Conservation (phyloP, 257 asterid genomes). For the Solanum bukasovii region DNA sequence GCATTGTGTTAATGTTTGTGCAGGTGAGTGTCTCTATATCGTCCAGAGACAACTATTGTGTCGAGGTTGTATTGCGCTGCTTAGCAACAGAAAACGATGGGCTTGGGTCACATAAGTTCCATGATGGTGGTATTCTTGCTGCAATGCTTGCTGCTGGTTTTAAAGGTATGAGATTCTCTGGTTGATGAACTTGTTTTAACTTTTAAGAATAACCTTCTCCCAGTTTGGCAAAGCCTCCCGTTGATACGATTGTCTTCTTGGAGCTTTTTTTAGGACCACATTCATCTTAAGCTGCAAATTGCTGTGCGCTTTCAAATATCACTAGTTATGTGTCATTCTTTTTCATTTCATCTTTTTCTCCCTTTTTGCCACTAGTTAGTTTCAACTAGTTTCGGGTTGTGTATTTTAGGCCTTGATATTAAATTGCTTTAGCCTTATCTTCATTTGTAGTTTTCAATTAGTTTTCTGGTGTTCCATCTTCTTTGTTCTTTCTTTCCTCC, state of each 20-base stretch:
- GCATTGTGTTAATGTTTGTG: not conserved
- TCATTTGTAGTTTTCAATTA: not conserved
- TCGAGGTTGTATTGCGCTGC: constrained; percentile 82
- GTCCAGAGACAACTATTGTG: constrained; percentile 44
- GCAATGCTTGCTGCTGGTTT: constrained; percentile 77
- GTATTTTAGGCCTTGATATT: not conserved
- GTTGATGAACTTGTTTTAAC: not conserved
- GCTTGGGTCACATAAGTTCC: constrained; percentile 63
- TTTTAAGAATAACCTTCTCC: not conserved
- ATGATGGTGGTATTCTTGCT: constrained; percentile 90
- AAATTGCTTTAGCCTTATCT: not conserved
- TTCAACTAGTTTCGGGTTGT: not conserved
- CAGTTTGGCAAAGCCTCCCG: not conserved
- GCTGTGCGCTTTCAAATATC: not conserved
- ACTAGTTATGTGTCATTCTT: not conserved
- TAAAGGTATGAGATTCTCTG: constrained; percentile 48
- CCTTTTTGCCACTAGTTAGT: not conserved
- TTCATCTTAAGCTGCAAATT: not conserved
- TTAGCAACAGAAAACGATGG: constrained; percentile 85
- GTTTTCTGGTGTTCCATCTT: not conserved
- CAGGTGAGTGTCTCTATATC: constrained; percentile 72
- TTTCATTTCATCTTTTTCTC: not conserved
- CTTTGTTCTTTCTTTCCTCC: not conserved
- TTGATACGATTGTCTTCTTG: not conserved
- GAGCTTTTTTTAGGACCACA: not conserved